Base-by-base conservation (phyloP, 2,329 filamentous ascomycete genomes). In the Monosporascus ibericus region DNA sequence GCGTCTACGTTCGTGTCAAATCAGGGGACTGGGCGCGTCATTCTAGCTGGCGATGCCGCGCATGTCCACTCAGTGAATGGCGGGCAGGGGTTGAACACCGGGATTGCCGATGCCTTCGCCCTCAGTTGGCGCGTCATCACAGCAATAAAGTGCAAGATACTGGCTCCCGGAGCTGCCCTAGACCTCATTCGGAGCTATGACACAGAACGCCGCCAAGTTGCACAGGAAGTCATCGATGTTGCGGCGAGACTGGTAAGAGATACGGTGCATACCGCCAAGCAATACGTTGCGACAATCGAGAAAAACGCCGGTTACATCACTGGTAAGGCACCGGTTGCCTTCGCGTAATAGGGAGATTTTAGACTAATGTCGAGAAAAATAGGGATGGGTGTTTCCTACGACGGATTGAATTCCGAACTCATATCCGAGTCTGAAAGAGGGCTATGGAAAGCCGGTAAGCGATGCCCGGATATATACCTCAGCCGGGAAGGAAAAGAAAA, bases 81-180 rank as follows among this genome's bases (percentile, higher is more conserved):
- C 0, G 80, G 79, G 0, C 79, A 82, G 56, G 80, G 81, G 0
- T 71, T 83, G 58, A 84, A 84, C 57, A 82, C 79, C 0, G 80
- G 80, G 3, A 72, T 82, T 34, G 74, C 77, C 6, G 80, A 83
- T 60, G 77, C 79, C 0, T 76, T 81, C 27, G 78, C 76, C 44
- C 61, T 83, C 1, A 73, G 72, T 8, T 83, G 80, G 79, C 79
- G 81, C 37, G 59, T 82, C 0, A 71, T 62, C 6, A 44, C 51
- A 6, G 63, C 65, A 1, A 37, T 67, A 8, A 65, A 59, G 6
- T 53, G 63, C 15, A 55, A 63, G 2, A 48, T 49, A 7, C 55
- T 70, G 22, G 51, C 53, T 18, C 50, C 55, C 1, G 61, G 50
- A 3, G 60, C 56, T 2, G 63, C 52, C 1, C 49, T 58, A 0